phyloP scores from a whole-genome alignment of 768 basidiomycete genomes.

The Mrakia blollopis region DNA sequence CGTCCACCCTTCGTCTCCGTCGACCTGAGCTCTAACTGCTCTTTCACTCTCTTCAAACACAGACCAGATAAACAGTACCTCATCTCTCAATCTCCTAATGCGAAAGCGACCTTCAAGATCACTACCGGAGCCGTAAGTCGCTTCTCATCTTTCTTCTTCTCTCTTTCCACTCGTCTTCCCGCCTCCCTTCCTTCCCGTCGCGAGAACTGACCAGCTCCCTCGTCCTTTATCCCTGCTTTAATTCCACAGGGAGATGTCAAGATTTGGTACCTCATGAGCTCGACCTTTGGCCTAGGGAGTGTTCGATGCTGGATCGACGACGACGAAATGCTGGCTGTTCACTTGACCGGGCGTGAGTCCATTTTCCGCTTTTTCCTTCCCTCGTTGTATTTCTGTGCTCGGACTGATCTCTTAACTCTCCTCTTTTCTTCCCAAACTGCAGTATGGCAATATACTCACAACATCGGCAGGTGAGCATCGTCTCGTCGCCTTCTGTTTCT shows the following conservation, averaged over 20 bases:
- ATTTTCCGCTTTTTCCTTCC: no score
- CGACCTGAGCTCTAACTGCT: not conserved
- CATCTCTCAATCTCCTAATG: not conserved
- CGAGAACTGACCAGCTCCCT: not conserved
- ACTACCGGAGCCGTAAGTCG: not conserved
- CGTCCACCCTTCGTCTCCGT: not conserved
- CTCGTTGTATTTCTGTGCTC: no score
- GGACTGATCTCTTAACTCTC: no score
- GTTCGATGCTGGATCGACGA: not conserved
- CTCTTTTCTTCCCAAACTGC: no score
- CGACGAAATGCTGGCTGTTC: not conserved
- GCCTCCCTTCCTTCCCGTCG: no score
- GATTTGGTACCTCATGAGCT: not conserved
- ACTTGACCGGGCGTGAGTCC: not conserved
- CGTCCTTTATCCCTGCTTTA: not conserved
- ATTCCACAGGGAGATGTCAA: not conserved
- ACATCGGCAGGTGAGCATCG: no score
- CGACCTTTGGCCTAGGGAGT: not conserved
- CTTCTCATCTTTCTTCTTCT: not conserved
- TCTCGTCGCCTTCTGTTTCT: no score
- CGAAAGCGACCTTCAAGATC: not conserved
- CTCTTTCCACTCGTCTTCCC: not conserved
- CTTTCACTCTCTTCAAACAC: not conserved
- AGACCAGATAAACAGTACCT: not conserved
- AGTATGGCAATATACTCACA: no score